These are phyloP conservation scores for Trifolium dubium DNA, from an alignment of 306 rosid genomes.

Conservation along the genomic window DNA sequence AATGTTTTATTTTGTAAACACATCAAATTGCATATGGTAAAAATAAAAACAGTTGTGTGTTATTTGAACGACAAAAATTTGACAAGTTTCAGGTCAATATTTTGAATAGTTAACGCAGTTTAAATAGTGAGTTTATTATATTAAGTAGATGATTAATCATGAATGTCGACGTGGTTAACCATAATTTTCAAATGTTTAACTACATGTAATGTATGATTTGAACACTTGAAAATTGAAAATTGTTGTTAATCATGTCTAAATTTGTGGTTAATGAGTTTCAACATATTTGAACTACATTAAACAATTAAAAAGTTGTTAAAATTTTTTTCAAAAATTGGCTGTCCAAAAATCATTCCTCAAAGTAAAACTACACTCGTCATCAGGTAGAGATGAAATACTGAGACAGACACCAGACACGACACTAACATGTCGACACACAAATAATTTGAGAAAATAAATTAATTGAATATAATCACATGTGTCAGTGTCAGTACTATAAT, in stretches of 20 bases:
- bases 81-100: background rate
- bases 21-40: background rate
- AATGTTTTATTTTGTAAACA: background rate
- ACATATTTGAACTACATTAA: background rate
- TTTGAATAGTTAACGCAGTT: background rate
- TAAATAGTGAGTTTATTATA: background rate
- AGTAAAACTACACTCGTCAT: background rate
- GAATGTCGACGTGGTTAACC: background rate
- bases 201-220: background rate
- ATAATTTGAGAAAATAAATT: background rate
- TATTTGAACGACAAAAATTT: background rate
- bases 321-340: too few relatives aligned
- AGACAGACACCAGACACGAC: background rate
- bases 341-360: background rate
- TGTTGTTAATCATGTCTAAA: background rate
- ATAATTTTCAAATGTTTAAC: background rate
- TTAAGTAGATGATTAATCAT: background rate
- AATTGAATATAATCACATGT: background rate
- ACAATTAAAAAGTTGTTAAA: background rate
- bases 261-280: background rate
- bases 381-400: background rate
- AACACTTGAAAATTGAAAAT: background rate
- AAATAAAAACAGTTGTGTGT: background rate
- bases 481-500: too few relatives aligned
- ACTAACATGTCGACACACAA: background rate